Percentiles rank a stretch among this genome's conserved stretches.
phyloP scores from a whole-genome alignment of 2,329 filamentous ascomycete genomes.

The Colletotrichum costaricense region DNA sequence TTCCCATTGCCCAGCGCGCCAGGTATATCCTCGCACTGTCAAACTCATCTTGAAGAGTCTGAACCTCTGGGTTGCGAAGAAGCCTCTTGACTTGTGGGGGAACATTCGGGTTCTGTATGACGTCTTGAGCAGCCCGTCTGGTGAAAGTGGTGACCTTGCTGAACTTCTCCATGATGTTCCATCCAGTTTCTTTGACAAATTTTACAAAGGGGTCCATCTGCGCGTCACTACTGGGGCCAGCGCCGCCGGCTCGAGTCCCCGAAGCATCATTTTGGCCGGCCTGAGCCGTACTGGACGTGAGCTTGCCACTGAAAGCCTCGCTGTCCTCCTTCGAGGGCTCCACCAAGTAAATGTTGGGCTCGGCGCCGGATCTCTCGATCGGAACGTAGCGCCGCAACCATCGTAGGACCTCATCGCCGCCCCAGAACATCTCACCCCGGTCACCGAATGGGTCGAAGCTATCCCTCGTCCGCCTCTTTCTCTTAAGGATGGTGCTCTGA shows the following conservation, averaged over 20 bases:
- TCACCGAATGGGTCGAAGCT: constrained; percentile 92
- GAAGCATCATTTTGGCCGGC: constrained; percentile 53
- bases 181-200: constrained; percentile 92
- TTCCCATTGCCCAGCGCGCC: constrained; percentile 98
- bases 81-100: constrained; percentile 89
- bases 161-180: constrained; percentile 96
- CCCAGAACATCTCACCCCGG: constrained; percentile 92
- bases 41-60: constrained; percentile 95
- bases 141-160: constrained; percentile 98
- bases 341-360: constrained; percentile 91
- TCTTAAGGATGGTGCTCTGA: constrained; percentile 92
- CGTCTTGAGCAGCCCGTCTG: constrained; percentile 87
- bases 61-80: constrained; percentile 91
- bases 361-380: constrained; percentile 85
- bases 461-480: constrained; percentile 85
- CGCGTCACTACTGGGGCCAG: constrained; percentile 65
- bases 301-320: constrained; percentile 78
- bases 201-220: constrained; percentile 94
- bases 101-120: constrained; percentile 90
- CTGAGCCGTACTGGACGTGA: constrained; percentile 59
- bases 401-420: constrained; percentile 91
- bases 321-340: constrained; percentile 89
- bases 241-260: constrained; percentile 37
- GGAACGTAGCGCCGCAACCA: constrained; percentile 89
- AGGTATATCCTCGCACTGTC: constrained; percentile 95